Evolutionary conservation across 495 filamentous ascomycete species (phyloP).

Genomic region (Xylaria castorea): DNA sequence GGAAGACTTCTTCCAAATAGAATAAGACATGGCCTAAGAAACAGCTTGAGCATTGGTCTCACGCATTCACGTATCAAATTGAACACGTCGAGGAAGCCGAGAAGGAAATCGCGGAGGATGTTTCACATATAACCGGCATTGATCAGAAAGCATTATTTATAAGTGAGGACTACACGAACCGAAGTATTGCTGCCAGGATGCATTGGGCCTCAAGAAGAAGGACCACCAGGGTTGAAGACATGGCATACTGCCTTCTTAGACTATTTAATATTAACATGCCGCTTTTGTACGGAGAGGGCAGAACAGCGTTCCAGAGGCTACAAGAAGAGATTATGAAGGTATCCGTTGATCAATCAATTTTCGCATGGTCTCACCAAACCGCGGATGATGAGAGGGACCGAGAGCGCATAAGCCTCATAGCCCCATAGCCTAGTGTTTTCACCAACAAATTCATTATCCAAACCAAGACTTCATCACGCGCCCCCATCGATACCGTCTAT

Average conservation of each 20-base stretch:
- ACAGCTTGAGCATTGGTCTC: not conserved
- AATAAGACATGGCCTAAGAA: not conserved
- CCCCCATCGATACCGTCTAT: not conserved
- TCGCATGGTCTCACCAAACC: not conserved
- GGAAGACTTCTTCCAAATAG: not conserved
- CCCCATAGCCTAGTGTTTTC: not conserved
- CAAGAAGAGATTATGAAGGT: slow-evolving; percentile 8
- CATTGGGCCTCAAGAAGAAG: not conserved
- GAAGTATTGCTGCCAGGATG: not conserved
- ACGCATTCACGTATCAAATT: not conserved
- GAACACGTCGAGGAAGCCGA: not conserved
- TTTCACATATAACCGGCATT: not conserved
- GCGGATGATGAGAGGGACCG: not conserved
- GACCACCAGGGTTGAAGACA: not conserved
- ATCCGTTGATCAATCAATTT: not conserved
- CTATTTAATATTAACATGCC: not conserved
- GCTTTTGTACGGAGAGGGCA: not conserved
- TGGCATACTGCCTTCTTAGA: not conserved
- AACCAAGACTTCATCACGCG: not conserved
- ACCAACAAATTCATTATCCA: not conserved
- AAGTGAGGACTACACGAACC: not conserved
- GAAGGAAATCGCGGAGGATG: not conserved
- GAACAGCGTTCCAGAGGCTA: not conserved
- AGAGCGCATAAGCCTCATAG: not conserved
- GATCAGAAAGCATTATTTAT: not conserved